Conservation (phyloP, 345 rosid species). For the Camelina hispida region DNA sequence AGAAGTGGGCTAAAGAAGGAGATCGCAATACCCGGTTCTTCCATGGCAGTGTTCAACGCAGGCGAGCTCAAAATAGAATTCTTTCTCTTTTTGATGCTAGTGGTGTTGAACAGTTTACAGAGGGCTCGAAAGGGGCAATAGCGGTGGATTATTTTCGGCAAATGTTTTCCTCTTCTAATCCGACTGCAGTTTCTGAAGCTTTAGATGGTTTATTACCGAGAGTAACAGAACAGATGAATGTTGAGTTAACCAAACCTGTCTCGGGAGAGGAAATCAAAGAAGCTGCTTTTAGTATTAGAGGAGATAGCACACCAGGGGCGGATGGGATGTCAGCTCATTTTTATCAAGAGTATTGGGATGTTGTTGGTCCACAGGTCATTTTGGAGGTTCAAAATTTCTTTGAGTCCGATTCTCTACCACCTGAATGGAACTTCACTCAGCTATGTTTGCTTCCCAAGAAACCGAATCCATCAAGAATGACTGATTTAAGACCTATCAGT, state of each 20-base stretch:
- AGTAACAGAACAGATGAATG: no score
- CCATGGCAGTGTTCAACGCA: no score
- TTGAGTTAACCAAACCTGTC: rapidly evolving
- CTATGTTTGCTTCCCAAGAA: neutral
- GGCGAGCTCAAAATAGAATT: no score
- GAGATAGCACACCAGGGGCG: neutral
- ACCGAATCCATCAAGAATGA: rapidly evolving
- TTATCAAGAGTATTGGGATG: neutral
- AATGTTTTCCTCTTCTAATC: no score
- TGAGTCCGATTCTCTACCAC: neutral
- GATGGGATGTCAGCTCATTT: neutral
- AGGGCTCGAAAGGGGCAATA: no score
- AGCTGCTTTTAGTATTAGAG: neutral
- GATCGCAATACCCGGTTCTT: no score
- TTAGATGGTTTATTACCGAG: no score
- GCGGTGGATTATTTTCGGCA: no score
- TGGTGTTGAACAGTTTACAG: no score
- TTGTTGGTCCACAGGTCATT: rapidly evolving
- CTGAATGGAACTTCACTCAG: neutral
- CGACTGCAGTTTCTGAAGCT: no score
- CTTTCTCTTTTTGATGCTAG: no score
- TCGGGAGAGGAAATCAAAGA: rapidly evolving
- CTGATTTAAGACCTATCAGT: neutral
- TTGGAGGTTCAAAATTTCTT: neutral
- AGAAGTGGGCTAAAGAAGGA: no score